phyloP scores from a whole-genome alignment of 2,329 filamentous ascomycete species.

The Diplodia seriata region DNA sequence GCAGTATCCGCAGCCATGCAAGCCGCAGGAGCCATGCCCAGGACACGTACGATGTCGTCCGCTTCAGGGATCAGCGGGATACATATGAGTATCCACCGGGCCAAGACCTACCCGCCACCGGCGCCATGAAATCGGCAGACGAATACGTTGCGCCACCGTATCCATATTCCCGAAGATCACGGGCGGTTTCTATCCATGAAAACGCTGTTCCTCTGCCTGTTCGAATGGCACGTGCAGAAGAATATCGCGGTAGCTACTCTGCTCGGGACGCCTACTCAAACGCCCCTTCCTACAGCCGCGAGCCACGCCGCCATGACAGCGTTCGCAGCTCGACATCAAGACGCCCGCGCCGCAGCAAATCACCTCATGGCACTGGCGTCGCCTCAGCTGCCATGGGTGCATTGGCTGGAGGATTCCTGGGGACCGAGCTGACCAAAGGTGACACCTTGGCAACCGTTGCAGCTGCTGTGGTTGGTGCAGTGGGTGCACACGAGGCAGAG shows the following conservation, averaged over 20 bases:
- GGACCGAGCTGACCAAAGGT: conserved; percentile 40
- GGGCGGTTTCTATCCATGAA: neutral
- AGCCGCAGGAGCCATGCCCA: conserved; percentile 16
- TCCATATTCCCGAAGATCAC: neutral
- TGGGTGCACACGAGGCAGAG: conserved; percentile 42
- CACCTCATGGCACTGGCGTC: conserved; percentile 16
- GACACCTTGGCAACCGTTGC: conserved; percentile 42
- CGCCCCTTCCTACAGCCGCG: conserved; percentile 1
- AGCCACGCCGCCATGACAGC: conserved; percentile 8
- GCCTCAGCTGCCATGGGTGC: conserved; percentile 42
- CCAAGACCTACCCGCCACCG: neutral
- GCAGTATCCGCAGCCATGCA: conserved; percentile 18
- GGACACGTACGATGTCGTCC: conserved; percentile 12
- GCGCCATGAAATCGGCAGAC: conserved; percentile 16
- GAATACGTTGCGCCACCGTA: conserved; percentile 22
- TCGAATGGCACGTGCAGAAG: neutral
- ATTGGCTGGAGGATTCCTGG: conserved; percentile 45
- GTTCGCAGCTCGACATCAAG: conserved; percentile 19
- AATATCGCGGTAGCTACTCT: conserved; percentile 6
- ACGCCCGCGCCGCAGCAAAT: conserved; percentile 13
- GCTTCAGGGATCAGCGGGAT: conserved; percentile 1
- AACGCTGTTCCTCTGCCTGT: neutral
- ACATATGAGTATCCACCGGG: conserved; percentile 8
- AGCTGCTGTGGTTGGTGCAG: conserved; percentile 46
- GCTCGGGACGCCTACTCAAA: conserved; percentile 7